phyloP scores from a whole-genome alignment of 805 yeast genomes.

The Sporopachydermia lactativora region DNA sequence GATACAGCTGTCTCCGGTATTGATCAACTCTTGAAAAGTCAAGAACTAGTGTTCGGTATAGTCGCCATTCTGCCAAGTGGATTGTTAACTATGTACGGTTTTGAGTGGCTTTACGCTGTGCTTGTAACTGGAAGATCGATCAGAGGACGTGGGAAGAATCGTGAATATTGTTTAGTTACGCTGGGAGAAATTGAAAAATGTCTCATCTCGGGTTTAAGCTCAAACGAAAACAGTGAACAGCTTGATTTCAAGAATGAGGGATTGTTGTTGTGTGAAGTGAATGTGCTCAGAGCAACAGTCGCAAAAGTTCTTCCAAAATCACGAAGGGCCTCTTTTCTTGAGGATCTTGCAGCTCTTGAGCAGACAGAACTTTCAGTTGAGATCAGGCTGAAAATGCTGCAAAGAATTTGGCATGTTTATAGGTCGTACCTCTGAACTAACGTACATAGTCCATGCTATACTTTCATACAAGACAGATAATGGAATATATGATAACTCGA shows the following conservation, averaged over 20 bases:
- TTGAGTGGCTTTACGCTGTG: slow-evolving; percentile 11
- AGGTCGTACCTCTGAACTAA: slow-evolving; percentile 17
- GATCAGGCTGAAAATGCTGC: slow-evolving; percentile 32
- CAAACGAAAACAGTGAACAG: slow-evolving; percentile 10
- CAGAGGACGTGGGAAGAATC: slow-evolving; percentile 14
- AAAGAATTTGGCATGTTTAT: slow-evolving; percentile 51
- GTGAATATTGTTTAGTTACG: slow-evolving; percentile 24
- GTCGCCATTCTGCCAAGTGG: slow-evolving; percentile 80
- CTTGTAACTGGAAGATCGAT: slow-evolving; percentile 18
- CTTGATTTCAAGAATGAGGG: slow-evolving; percentile 35
- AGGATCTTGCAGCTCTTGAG: slow-evolving; percentile 49
- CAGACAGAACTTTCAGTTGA: slow-evolving; percentile 23
- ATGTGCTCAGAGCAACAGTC: slow-evolving; percentile 39
- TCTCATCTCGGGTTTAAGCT: slow-evolving; percentile 19
- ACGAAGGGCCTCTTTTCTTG: slow-evolving; percentile 38
- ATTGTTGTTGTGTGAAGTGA: slow-evolving; percentile 48
- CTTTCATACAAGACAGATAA: too few species aligned
- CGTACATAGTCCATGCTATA: too few species aligned
- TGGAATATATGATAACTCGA: too few species aligned
- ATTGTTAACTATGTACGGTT: slow-evolving; percentile 20
- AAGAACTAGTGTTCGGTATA: slow-evolving; percentile 85
- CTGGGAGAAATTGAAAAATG: slow-evolving; percentile 49
- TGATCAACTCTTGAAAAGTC: slow-evolving; percentile 77
- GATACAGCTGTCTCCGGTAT: slow-evolving; percentile 82
- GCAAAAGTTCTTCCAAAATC: slow-evolving; percentile 32